A percentile compares a stretch with the other conserved stretches of the same genome.
Evolutionary conservation across 2,329 filamentous ascomycete species (phyloP).

Genomic region (Trichoderma asperellum): DNA sequence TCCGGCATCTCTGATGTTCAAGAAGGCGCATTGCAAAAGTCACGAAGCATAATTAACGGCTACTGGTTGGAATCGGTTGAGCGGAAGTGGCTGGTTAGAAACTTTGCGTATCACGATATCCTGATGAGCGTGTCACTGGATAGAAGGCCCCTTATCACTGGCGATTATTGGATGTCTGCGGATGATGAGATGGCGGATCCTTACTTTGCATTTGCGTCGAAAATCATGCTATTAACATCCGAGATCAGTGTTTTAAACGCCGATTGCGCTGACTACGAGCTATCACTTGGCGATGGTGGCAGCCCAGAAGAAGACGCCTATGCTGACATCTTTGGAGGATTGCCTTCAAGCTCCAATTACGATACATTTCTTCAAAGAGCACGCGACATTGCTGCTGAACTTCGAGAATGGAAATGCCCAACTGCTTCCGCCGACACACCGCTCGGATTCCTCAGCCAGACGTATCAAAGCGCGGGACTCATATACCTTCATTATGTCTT

Average conservation of each 20-base stretch:
- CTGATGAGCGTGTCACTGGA: conserved; percentile 6
- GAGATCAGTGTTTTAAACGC: conserved; percentile 14
- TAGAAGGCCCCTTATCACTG: neutral
- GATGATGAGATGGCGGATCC: neutral
- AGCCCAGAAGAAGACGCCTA: neutral
- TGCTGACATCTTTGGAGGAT: neutral
- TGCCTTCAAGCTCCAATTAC: neutral
- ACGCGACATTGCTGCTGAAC: neutral
- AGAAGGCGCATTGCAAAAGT: neutral
- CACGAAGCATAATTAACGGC: neutral
- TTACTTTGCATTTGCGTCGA: conserved; percentile 9
- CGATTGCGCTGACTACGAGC: conserved; percentile 8
- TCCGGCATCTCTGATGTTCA: neutral
- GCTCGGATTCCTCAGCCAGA: conserved; percentile 6
- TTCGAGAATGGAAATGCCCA: conserved; percentile 12
- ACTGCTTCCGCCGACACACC: neutral
- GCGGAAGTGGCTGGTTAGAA: conserved; percentile 8
- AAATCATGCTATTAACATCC: conserved; percentile 3
- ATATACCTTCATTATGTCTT: conserved; percentile 13
- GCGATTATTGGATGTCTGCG: conserved; percentile 10
- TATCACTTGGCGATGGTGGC: neutral
- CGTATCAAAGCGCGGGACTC: conserved; percentile 8
- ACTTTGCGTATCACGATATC: conserved; percentile 18
- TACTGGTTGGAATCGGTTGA: conserved; percentile 8
- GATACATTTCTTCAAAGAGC: conserved; percentile 3